Base-by-base conservation (phyloP, 768 basidiomycete genomes). In the Boletus coccyginus region DNA sequence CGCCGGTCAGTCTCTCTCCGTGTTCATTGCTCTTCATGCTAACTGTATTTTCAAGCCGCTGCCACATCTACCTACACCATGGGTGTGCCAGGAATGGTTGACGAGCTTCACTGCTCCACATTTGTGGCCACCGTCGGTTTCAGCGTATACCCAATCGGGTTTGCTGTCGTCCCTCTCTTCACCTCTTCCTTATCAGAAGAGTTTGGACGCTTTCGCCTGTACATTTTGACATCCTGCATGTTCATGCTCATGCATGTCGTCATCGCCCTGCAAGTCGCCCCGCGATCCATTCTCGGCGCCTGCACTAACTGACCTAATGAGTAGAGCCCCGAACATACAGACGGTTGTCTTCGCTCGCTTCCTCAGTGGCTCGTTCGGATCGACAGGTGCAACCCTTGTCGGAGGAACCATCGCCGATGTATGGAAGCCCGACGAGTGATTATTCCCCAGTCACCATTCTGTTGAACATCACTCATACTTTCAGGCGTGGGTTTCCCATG, bases 401-500 rank as follows among this genome's bases (percentile, higher is more conserved):
- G 86, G 85, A 21, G 88, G 88, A n/a, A 86, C 84, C 3, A 79
- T 88, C 24, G 81, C 85, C 40, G 88, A 89, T 66, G 82, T 89
- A 17, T 90, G 86, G 85, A 66, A 68, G 4, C 74, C 85, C 4
- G 73, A 77, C 60, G 81, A 88, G 86, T 87, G 59, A 60, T 77
- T 66, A 31, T 57, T 43, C 31, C 62, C 17, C 13, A 3, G 3
- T 35, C 17, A 27, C 29, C 21, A 42, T 45, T 45, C n/a, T n/a
- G n/a, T n/a, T 7, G 39, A 33, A 39, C 17, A 10, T 42, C 10
- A 7, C 67, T 66, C 27, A 69, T 36, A n/a, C 24, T 40, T 14
- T 8, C 54, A 90, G 88, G 46, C 88, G 91, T 5, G 89, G 90
- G 1, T 63, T 87, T 2, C 90, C 90, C 0, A 92, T 93, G 89